These are phyloP conservation scores for Syzygium jambos DNA, from an alignment of 345 rosid genomes.

Conservation along the genomic window DNA sequence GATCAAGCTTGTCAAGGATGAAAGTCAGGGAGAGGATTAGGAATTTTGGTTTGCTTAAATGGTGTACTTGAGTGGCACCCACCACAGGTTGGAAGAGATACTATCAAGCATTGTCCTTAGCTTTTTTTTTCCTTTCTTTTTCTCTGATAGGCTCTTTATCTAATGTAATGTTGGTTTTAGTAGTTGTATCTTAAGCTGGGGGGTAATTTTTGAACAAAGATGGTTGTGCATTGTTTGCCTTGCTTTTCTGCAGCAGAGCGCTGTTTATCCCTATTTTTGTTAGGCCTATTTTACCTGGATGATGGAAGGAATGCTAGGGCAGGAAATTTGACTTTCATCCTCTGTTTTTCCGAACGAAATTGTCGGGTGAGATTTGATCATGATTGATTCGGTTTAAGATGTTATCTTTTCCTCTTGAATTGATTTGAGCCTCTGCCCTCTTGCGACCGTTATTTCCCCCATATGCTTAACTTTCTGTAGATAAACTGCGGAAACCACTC, in stretches of 20 bases:
- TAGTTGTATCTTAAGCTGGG: not conserved
- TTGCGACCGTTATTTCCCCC: not conserved
- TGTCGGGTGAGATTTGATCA: not conserved
- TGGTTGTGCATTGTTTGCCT: not conserved
- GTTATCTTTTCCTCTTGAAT: not conserved
- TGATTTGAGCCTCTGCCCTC: not conserved
- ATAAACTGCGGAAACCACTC: too few relatives aligned
- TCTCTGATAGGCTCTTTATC: not conserved
- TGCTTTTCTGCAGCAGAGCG: not conserved
- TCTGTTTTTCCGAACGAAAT: not conserved
- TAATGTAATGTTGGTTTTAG: not conserved
- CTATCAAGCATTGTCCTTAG: not conserved
- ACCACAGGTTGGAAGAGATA: not conserved
- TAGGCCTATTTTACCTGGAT: not conserved
- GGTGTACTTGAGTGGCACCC: not conserved
- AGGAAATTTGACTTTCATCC: not conserved
- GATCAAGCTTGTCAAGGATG: constrained; percentile 93
- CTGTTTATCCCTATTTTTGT: not conserved
- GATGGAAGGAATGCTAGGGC: not conserved
- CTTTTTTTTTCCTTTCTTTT: not conserved
- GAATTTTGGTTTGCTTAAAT: not conserved
- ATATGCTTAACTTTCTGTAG: not conserved
- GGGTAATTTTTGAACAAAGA: not conserved
- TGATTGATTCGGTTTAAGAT: not conserved
- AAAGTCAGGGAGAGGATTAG: constrained; percentile 52